phyloP scores from a whole-genome alignment of 208 protist genomes.

The Angomonas desouzai region DNA sequence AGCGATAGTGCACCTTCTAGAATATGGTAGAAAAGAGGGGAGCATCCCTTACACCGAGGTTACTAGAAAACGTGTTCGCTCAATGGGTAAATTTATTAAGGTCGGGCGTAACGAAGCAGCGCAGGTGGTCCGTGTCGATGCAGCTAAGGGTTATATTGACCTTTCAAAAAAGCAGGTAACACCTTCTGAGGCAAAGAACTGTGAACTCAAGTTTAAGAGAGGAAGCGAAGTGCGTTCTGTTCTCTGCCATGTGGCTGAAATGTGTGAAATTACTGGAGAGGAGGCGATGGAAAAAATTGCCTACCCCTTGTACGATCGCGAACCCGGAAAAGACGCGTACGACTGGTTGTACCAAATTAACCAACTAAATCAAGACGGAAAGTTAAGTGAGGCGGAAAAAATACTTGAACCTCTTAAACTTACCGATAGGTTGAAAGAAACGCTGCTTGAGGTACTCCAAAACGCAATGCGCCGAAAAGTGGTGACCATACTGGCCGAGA shows the following conservation, averaged over 20 bases:
- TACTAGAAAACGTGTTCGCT: constrained; percentile 96
- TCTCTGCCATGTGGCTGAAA: constrained; percentile 94
- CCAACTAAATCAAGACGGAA: constrained; percentile 28
- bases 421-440: constrained; percentile 45
- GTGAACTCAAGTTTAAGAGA: constrained; percentile 94
- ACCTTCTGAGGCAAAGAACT: constrained; percentile 91
- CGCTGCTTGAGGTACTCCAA: constrained; percentile 82
- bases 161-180: constrained; percentile 97
- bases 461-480: constrained; percentile 71
- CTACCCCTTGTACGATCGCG: constrained; percentile 94
- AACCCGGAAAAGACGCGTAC: constrained; percentile 74
- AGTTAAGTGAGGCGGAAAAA: constrained; percentile 36
- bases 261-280: constrained; percentile 54
- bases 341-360: constrained; percentile 77
- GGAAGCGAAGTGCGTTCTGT: constrained; percentile 96
- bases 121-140: constrained; percentile 98
- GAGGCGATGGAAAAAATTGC: constrained; percentile 92
- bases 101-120: constrained; percentile 96
- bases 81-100: constrained; percentile 98
- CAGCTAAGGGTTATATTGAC: constrained; percentile 99
- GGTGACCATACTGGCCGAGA: constrained; percentile 93
- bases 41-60: constrained; percentile 99
- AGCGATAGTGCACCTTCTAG: constrained; percentile 93
- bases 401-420: constrained; percentile 74
- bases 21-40: constrained; percentile 99